These are phyloP conservation scores for Royoungia palumana DNA, from an alignment of 768 basidiomycete genomes.

Conservation along the genomic window DNA sequence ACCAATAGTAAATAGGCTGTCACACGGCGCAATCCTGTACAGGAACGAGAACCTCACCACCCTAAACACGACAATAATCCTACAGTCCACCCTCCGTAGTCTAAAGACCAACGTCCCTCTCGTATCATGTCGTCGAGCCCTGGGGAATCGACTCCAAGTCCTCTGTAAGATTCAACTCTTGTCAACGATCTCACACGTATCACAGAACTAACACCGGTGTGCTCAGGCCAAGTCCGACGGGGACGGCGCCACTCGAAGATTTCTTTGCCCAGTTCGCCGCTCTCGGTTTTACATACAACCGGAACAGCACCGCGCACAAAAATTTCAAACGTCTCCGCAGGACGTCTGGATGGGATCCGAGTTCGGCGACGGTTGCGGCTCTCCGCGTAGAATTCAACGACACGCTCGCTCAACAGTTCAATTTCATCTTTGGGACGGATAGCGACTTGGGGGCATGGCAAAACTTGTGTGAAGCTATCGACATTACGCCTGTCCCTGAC, in stretches of 20 bases:
- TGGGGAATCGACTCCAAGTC: no score
- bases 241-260: constrained; percentile 15
- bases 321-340: constrained; percentile 21
- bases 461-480: constrained; percentile 21
- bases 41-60: no score
- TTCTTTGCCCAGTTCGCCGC: constrained; percentile 23
- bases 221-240: constrained; percentile 5
- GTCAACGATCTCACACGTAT: no score
- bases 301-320: constrained; percentile 10
- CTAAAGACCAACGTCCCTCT: no score
- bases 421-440: constrained; percentile 19
- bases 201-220: not conserved
- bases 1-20: no score
- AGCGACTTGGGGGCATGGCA: constrained; percentile 23
- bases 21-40: no score
- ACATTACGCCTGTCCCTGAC: constrained; percentile 20
- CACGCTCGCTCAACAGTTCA: constrained; percentile 26
- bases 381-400: constrained; percentile 11
- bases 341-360: not conserved
- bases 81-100: no score
- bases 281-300: constrained; percentile 15
- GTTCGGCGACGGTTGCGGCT: not conserved
- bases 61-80: no score
- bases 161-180: no score
- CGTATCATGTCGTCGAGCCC: no score